A percentile compares a stretch with the other conserved stretches of the same genome.
These are phyloP conservation scores for Capronia epimyces DNA, from an alignment of 2,329 filamentous ascomycete genomes.

Conservation along the genomic window DNA sequence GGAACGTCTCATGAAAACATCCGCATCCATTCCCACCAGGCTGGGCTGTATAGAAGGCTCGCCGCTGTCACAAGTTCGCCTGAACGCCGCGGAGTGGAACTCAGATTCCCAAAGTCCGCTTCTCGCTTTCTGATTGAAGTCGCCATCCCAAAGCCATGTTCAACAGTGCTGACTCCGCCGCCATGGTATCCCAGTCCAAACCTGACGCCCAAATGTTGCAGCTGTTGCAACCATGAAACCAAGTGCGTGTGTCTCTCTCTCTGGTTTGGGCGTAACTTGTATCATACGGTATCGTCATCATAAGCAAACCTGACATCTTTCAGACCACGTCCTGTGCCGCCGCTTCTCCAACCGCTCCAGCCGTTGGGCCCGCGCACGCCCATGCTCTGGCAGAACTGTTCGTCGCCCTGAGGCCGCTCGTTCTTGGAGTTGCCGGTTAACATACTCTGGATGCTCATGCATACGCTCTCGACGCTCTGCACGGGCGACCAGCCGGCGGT, in stretches of 20 bases:
- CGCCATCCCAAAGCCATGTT: not conserved
- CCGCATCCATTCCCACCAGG: too few species aligned
- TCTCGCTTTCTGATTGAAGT: too few species aligned
- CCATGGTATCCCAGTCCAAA: too few species aligned
- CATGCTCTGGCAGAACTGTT: slow-evolving; percentile 65
- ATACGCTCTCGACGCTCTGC: slow-evolving; percentile 93
- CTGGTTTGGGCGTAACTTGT: slow-evolving; percentile 15
- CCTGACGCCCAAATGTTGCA: too few species aligned
- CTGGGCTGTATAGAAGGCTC: too few species aligned
- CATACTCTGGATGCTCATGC: slow-evolving; percentile 98
- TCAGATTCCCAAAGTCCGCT: too few species aligned
- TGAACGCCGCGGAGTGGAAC: too few species aligned
- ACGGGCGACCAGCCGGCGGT: slow-evolving; percentile 90
- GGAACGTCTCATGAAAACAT: too few species aligned
- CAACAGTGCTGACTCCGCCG: not conserved
- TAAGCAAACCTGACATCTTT: slow-evolving; percentile 91
- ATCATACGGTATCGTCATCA: slow-evolving; percentile 73
- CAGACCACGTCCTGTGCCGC: slow-evolving; percentile 66
- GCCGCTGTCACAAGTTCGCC: too few species aligned
- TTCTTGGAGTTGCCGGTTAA: slow-evolving; percentile 89
- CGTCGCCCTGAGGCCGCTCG: slow-evolving; percentile 83
- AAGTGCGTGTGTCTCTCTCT: not conserved
- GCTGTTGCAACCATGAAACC: not conserved
- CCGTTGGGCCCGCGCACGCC: slow-evolving; percentile 26
- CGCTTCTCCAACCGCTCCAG: slow-evolving; percentile 22